Evolutionary conservation across 1,284 basidiomycete genomes (phyloP).

Genomic region (Coriolopsis trogii): DNA sequence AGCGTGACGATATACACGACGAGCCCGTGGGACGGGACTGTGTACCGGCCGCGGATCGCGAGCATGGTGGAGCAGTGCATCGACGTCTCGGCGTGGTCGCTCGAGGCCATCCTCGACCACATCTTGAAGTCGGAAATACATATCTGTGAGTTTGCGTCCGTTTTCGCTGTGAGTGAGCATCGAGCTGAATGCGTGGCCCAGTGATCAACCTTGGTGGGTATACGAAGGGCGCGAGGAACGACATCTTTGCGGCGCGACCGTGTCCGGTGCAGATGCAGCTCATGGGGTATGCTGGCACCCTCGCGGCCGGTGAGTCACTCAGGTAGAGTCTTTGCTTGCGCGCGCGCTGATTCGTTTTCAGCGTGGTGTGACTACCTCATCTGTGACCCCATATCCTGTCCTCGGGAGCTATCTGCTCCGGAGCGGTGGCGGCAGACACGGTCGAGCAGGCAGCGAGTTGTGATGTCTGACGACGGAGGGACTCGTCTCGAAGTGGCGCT

Average conservation of each 20-base stretch:
- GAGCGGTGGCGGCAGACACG: conserved; percentile 40
- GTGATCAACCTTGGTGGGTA: conserved; percentile 65
- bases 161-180: background rate
- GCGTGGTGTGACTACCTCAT: conserved; percentile 69
- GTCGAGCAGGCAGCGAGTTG: background rate
- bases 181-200: conserved; percentile 16
- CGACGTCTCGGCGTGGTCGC: conserved; percentile 52
- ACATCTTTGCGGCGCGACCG: conserved; percentile 62
- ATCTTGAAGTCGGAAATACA: conserved; percentile 57
- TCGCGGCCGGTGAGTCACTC: conserved; percentile 45
- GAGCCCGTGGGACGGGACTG: conserved; percentile 53
- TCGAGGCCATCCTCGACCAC: conserved; percentile 35
- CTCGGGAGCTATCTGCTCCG: conserved; percentile 45
- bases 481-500: conserved; percentile 3
- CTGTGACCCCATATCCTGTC: conserved; percentile 54
- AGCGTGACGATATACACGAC: conserved; percentile 59
- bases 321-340: background rate
- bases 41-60: conserved; percentile 57
- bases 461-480: conserved; percentile 11
- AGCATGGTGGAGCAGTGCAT: conserved; percentile 47
- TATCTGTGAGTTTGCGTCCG: conserved; percentile 40
- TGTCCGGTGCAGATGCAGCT: conserved; percentile 63
- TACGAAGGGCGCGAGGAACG: conserved; percentile 67
- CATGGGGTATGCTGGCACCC: conserved; percentile 61
- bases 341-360: conserved; percentile 7